Evolutionary conservation across 2,329 filamentous ascomycete species (phyloP).

Genomic region (Penicillium sp.): DNA sequence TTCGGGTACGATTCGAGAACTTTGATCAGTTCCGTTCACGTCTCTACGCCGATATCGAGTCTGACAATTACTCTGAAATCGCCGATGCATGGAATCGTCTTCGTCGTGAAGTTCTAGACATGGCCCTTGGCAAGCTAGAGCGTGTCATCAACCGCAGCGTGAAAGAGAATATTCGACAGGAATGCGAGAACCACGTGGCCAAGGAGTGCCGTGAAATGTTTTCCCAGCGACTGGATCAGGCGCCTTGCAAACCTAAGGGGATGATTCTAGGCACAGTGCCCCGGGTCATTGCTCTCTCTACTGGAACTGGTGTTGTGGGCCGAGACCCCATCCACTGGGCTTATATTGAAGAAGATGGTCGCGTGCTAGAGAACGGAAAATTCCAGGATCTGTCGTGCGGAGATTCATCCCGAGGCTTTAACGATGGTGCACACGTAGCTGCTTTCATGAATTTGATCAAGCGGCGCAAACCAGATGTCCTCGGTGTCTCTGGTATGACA

Average conservation of each 20-base stretch:
- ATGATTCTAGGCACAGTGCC: slow-evolving; percentile 86
- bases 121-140: slow-evolving; percentile 79
- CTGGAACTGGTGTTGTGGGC: slow-evolving; percentile 74
- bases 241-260: slow-evolving; percentile 91
- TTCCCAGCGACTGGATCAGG: slow-evolving; percentile 86
- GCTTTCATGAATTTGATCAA: slow-evolving; percentile 77
- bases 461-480: slow-evolving; percentile 80
- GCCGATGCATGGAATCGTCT: slow-evolving; percentile 94
- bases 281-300: slow-evolving; percentile 82
- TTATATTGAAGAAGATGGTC: slow-evolving; percentile 89
- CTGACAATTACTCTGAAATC: slow-evolving; percentile 91
- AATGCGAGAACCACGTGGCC: slow-evolving; percentile 91
- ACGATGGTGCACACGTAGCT: slow-evolving; percentile 64
- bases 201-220: slow-evolving; percentile 86
- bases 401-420: slow-evolving; percentile 65
- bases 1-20: slow-evolving; percentile 75
- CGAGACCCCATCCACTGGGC: slow-evolving; percentile 83
- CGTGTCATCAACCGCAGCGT: slow-evolving; percentile 84
- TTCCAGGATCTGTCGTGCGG: slow-evolving; percentile 73
- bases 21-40: slow-evolving; percentile 73
- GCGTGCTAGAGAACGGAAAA: slow-evolving; percentile 84
- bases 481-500: slow-evolving; percentile 85
- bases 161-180: slow-evolving; percentile 89
- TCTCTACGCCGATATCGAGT: slow-evolving; percentile 81
- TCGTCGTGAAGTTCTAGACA: slow-evolving; percentile 78